Percentiles rank a stretch among this genome's conserved stretches.
Conservation (phyloP, 495 filamentous ascomycete genomes). For the Jackrogersella minutella region DNA sequence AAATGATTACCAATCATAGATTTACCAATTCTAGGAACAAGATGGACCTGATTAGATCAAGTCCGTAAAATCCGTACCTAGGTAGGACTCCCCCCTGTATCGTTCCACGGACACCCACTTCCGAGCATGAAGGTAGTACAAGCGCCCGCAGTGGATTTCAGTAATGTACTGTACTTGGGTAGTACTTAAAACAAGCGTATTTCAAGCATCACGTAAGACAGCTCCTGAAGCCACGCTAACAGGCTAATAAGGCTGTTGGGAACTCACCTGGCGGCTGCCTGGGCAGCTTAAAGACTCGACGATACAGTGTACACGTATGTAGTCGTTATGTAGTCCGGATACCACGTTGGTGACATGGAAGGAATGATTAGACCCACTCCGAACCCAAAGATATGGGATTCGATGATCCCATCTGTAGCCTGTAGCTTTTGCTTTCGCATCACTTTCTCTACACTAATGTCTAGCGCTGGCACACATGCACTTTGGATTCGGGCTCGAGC, state of each 20-base stretch:
- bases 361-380: constrained; percentile 6
- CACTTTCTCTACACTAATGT: constrained; percentile 5
- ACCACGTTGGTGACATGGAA: constrained; percentile 13
- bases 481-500: constrained; percentile 5
- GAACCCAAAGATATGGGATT: constrained; percentile 29
- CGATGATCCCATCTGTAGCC: constrained; percentile 8
- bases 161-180: neutral
- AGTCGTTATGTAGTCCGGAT: neutral
- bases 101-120: constrained; percentile 5
- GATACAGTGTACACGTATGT: constrained; percentile 3
- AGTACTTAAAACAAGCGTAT: neutral
- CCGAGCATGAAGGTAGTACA: neutral
- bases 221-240: neutral
- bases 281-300: neutral
- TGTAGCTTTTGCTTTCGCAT: constrained; percentile 28
- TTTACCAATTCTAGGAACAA: no score
- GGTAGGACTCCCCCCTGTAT: neutral
- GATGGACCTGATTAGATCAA: no score
- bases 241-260: neutral
- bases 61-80: constrained; percentile 3
- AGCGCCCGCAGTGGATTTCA: neutral
- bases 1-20: no score
- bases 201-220: constrained; percentile 9
- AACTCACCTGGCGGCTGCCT: no score
- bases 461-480: constrained; percentile 17